These are phyloP conservation scores for Picea mariana DNA, from an alignment of 83 land plant species.

Conservation along the genomic window DNA sequence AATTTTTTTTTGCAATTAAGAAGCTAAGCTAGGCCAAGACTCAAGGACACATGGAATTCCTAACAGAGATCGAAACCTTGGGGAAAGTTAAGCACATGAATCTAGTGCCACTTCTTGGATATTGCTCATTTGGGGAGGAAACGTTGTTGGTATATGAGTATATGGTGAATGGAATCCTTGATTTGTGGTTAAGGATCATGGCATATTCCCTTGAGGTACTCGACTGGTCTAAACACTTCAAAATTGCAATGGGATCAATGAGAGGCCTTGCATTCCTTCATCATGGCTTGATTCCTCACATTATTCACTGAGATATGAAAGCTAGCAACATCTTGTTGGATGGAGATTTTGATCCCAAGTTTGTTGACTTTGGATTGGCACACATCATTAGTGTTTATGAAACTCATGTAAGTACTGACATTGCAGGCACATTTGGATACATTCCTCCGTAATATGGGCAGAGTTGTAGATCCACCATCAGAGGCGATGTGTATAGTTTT, in stretches of 20 bases:
- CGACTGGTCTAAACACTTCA: conserved; percentile 55
- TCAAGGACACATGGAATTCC: conserved; percentile 41
- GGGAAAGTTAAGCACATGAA: conserved; percentile 47
- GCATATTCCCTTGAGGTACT: conserved; percentile 26
- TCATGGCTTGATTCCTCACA: conserved; percentile 58
- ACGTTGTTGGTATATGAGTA: conserved; percentile 46
- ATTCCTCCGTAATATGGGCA: conserved; percentile 58
- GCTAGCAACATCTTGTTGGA: conserved; percentile 67
- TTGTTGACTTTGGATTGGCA: conserved; percentile 73
- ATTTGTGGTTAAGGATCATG: conserved; percentile 34
- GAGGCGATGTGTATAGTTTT: conserved; percentile 46
- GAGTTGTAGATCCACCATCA: conserved; percentile 29
- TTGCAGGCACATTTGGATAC: conserved; percentile 62
- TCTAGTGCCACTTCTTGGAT: conserved; percentile 50
- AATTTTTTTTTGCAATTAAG: neutral
- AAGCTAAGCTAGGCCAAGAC: no score
- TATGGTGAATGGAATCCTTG: conserved; percentile 58
- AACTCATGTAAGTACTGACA: conserved; percentile 45
- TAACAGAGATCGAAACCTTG: conserved; percentile 49
- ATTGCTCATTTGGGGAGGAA: conserved; percentile 43
- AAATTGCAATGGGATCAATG: conserved; percentile 56
- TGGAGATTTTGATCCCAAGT: conserved; percentile 52
- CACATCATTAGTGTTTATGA: conserved; percentile 40
- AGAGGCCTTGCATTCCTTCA: conserved; percentile 64
- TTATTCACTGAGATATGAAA: conserved; percentile 71